A percentile compares a stretch with the other conserved stretches of the same genome.
These are phyloP conservation scores for Yamadazyma atmosphaerica DNA, from an alignment of 1,139 yeast species.

Conservation along the genomic window DNA sequence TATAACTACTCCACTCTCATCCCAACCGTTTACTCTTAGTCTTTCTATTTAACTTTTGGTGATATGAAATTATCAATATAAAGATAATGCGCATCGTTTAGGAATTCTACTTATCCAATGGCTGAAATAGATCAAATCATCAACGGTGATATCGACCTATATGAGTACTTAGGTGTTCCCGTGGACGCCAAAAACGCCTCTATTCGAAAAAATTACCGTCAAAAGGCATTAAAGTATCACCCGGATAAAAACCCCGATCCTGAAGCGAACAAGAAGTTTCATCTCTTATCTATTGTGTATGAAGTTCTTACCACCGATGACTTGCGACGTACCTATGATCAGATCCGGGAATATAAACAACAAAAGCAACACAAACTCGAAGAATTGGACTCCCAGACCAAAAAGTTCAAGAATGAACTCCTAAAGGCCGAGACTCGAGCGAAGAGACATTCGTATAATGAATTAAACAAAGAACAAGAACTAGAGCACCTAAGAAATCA, in stretches of 20 bases:
- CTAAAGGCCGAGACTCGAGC: conserved; percentile 27
- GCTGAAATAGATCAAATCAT: conserved; percentile 22
- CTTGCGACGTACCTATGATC: conserved; percentile 37
- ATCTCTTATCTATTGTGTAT: conserved; percentile 37
- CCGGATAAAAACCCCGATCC: conserved; percentile 52
- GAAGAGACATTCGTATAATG: conserved; percentile 9
- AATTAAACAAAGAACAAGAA: conserved; percentile 16
- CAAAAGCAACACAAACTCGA: conserved; percentile 15
- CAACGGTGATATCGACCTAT: conserved; percentile 33
- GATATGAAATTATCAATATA: too few species aligned
- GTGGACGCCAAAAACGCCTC: conserved; percentile 47
- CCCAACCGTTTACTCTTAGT: too few species aligned
- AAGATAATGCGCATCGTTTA: too few species aligned
- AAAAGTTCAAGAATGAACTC: conserved; percentile 35
- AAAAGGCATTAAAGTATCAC: conserved; percentile 74
- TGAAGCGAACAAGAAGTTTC: conserved; percentile 35
- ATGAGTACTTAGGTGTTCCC: conserved; percentile 29
- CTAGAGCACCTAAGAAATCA: conserved; percentile 32
- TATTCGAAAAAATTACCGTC: conserved; percentile 80
- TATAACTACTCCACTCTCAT: too few species aligned
- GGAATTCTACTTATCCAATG: too few species aligned
- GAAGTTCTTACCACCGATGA: conserved; percentile 35
- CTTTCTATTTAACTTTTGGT: too few species aligned
- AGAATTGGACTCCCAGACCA: conserved; percentile 27
- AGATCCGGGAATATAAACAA: conserved; percentile 20